A percentile compares a stretch with the other conserved stretches of the same genome.
phyloP scores from a whole-genome alignment of 306 rosid species.

The Arachis stenosperma region DNA sequence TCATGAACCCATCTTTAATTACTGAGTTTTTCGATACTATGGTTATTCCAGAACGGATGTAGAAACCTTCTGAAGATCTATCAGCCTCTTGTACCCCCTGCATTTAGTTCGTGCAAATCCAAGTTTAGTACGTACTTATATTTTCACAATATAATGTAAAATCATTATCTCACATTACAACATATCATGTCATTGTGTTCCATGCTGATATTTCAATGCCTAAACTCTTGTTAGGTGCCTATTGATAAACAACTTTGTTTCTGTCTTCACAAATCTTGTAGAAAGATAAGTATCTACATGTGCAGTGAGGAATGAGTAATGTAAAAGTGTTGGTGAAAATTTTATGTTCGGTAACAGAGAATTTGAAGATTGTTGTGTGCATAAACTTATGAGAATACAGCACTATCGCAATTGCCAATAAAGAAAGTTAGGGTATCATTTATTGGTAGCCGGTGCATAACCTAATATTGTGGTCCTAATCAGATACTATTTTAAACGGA shows the following conservation, averaged over 20 bases:
- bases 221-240: no score
- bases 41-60: conserved; percentile 72
- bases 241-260: no score
- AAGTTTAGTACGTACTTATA: background rate
- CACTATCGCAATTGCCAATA: background rate
- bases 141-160: background rate
- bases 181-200: no score
- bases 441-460: background rate
- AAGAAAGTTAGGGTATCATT: background rate
- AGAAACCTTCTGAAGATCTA: conserved; percentile 72
- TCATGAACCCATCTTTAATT: conserved; percentile 56
- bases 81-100: conserved; percentile 82
- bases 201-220: no score
- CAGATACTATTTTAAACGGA: background rate
- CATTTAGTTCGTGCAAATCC: conserved; percentile 12
- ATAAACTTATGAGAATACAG: background rate
- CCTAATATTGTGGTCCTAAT: background rate
- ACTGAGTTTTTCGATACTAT: conserved; percentile 59
- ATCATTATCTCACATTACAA: background rate
- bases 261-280: background rate
- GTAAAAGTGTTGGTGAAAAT: background rate
- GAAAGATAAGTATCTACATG: background rate
- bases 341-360: no score
- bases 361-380: background rate
- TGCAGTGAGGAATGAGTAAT: background rate